A percentile compares a stretch with the other conserved stretches of the same genome.
Conservation (phyloP, 371 early-diverging fungal genomes). For the Mortierella sp. region DNA sequence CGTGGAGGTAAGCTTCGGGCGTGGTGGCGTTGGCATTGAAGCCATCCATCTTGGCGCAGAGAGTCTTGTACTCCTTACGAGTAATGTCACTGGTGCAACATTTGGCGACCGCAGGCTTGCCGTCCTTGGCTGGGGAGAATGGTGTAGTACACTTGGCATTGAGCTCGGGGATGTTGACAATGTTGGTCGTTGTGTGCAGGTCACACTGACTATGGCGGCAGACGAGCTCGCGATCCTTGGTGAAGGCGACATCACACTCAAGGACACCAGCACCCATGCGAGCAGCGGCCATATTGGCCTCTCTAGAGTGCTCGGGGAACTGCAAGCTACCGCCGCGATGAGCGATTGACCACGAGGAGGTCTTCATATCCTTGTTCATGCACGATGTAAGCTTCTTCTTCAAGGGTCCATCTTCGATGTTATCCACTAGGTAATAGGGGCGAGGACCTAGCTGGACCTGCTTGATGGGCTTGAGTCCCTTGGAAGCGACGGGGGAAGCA, state of each 20-base stretch:
- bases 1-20: constrained; percentile 17
- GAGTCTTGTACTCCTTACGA: constrained; percentile 15
- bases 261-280: constrained; percentile 20
- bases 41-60: constrained; percentile 21
- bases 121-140: constrained; percentile 21
- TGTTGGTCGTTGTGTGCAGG: constrained; percentile 21
- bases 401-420: constrained; percentile 16
- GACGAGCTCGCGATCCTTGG: constrained; percentile 19
- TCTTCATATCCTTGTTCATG: constrained; percentile 11
- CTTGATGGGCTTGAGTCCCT: constrained; percentile 22
- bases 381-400: constrained; percentile 19
- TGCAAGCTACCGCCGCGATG: constrained; percentile 9
- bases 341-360: constrained; percentile 21
- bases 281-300: constrained; percentile 14
- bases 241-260: constrained; percentile 17
- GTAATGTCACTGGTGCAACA: constrained; percentile 18
- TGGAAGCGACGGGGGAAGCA: constrained; percentile 12
- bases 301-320: constrained; percentile 23
- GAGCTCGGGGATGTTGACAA: constrained; percentile 21
- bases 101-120: constrained; percentile 17
- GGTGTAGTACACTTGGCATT: constrained; percentile 19
- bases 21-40: constrained; percentile 20
- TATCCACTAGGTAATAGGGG: constrained; percentile 17
- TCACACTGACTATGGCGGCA: constrained; percentile 20
- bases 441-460: constrained; percentile 16